These are phyloP conservation scores for Filosporella fistucella DNA, from an alignment of 495 filamentous ascomycete species.

Conservation along the genomic window DNA sequence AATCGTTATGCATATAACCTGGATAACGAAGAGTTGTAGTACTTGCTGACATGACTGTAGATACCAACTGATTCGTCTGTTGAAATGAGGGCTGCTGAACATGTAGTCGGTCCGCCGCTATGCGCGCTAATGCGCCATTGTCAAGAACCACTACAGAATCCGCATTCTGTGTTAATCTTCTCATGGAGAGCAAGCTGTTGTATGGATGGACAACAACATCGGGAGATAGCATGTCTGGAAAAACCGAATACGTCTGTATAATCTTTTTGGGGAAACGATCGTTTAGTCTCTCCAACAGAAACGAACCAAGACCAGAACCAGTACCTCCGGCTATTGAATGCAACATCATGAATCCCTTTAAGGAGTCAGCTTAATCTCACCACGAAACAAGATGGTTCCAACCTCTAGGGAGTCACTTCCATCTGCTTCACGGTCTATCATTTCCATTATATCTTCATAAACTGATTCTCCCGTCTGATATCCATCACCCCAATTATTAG, in stretches of 20 bases:
- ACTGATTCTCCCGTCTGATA: slow-evolving; percentile 89
- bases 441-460: slow-evolving; percentile 96
- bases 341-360: slow-evolving; percentile 90
- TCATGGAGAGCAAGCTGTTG: slow-evolving; percentile 91
- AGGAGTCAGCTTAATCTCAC: slow-evolving; percentile 1
- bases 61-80: slow-evolving; percentile 94
- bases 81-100: slow-evolving; percentile 92
- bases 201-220: slow-evolving; percentile 98
- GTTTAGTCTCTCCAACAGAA: slow-evolving; percentile 92
- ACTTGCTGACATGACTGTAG: slow-evolving; percentile 97
- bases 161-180: slow-evolving; percentile 87
- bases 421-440: slow-evolving; percentile 98
- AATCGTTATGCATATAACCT: slow-evolving; percentile 99
- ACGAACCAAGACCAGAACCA: slow-evolving; percentile 89
- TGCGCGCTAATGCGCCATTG: slow-evolving; percentile 89
- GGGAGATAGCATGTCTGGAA: slow-evolving; percentile 77
- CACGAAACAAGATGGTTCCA: slow-evolving; percentile 2
- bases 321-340: slow-evolving; percentile 98
- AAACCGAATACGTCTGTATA: slow-evolving; percentile 98
- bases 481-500: slow-evolving; percentile 96
- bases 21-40: slow-evolving; percentile 95
- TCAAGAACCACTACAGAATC: slow-evolving; percentile 98
- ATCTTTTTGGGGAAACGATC: slow-evolving; percentile 98
- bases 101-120: slow-evolving; percentile 91
- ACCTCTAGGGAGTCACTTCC: slow-evolving; percentile 95